A percentile compares a stretch with the other conserved stretches of the same genome.
phyloP scores from a whole-genome alignment of 495 filamentous ascomycete genomes.

The Cladorrhinum samala region DNA sequence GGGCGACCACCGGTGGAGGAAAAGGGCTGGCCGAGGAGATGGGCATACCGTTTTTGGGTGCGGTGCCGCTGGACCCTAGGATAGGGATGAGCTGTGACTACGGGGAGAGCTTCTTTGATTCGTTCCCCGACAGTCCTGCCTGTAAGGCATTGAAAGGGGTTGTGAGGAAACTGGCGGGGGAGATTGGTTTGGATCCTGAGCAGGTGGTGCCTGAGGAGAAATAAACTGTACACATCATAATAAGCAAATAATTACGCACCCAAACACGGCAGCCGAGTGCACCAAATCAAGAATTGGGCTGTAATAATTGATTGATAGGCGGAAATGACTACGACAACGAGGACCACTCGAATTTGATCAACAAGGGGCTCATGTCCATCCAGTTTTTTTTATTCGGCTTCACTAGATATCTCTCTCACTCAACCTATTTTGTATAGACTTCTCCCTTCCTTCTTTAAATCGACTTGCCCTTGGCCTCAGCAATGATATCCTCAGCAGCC shows the following conservation, averaged over 20 bases:
- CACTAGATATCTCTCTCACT: too few species aligned
- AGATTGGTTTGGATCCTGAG: conserved; percentile 51
- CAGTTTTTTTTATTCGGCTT: too few species aligned
- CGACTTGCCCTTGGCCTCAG: conserved; percentile 48
- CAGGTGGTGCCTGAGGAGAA: conserved; percentile 33
- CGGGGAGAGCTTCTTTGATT: conserved; percentile 94
- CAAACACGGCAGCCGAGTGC: too few species aligned
- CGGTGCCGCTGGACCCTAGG: conserved; percentile 87
- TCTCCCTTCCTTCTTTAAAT: too few species aligned
- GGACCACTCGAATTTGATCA: too few species aligned
- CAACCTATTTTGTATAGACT: too few species aligned
- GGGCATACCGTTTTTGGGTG: conserved; percentile 78
- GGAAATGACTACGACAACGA: too few species aligned
- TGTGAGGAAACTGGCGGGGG: conserved; percentile 59
- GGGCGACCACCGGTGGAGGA: conserved; percentile 85
- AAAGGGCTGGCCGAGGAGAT: conserved; percentile 72
- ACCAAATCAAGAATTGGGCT: too few species aligned
- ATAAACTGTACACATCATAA: too few species aligned
- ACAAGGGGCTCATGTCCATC: too few species aligned
- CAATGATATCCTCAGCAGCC: conserved; percentile 55
- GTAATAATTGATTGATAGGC: too few species aligned
- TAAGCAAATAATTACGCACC: too few species aligned
- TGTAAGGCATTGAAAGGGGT: conserved; percentile 70
- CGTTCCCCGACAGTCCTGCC: conserved; percentile 86
- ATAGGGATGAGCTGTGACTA: conserved; percentile 96